These are phyloP conservation scores for Alternaria sp. DNA, from an alignment of 2,329 filamentous ascomycete species.

Conservation along the genomic window DNA sequence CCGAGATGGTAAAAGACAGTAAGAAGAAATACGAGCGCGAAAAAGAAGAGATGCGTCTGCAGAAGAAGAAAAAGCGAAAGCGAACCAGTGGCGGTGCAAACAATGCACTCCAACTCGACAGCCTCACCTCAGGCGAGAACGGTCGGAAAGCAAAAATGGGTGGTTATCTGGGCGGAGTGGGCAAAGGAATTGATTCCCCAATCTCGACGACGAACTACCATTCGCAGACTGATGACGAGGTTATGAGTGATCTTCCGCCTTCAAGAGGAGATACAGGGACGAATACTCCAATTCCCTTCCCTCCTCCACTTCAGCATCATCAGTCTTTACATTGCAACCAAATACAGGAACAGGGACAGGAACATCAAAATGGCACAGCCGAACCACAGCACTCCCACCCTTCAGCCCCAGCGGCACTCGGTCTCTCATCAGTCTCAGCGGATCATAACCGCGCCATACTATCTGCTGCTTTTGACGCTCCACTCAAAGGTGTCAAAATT, in stretches of 20 bases:
- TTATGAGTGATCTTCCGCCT: conserved; percentile 36
- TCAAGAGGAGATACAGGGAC: conserved; percentile 24
- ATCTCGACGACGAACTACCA: conserved; percentile 10
- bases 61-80: conserved; percentile 69
- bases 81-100: conserved; percentile 51
- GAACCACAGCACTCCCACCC: conserved; percentile 23
- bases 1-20: conserved; percentile 70
- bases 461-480: conserved; percentile 46
- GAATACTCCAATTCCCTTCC: conserved; percentile 27
- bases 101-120: conserved; percentile 42
- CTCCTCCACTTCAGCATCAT: not conserved
- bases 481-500: conserved; percentile 76
- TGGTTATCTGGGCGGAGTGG: conserved; percentile 7
- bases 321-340: not conserved
- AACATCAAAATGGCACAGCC: not conserved
- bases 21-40: conserved; percentile 45
- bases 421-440: conserved; percentile 29
- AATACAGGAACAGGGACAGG: not conserved
- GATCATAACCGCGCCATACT: conserved; percentile 42
- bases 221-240: conserved; percentile 35
- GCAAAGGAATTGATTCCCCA: conserved; percentile 25
- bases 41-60: conserved; percentile 38
- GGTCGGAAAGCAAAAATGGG: conserved; percentile 27
- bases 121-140: conserved; percentile 1
- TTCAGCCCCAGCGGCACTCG: conserved; percentile 35